phyloP scores from a whole-genome alignment of 2,329 filamentous ascomycete genomes.

The Tolypocladium nubicola region DNA sequence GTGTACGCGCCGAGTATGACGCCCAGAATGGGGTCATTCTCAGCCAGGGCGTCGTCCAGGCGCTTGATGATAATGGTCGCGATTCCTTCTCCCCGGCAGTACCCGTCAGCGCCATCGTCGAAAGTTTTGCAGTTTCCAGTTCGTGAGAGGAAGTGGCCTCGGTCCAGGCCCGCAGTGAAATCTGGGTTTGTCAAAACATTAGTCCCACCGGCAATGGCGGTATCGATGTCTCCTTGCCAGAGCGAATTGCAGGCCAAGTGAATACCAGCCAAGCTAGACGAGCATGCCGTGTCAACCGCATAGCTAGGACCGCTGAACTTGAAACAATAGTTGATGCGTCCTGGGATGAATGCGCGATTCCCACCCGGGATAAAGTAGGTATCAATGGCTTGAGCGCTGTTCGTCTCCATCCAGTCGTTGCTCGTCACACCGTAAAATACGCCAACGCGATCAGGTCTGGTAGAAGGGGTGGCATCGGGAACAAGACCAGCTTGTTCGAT shows the following conservation, averaged over 20 bases:
- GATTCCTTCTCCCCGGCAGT: slow-evolving; percentile 70
- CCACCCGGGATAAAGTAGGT: slow-evolving; percentile 37
- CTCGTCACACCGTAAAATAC: slow-evolving; percentile 68
- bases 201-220: slow-evolving; percentile 67
- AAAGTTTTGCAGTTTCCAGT: slow-evolving; percentile 52
- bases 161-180: slow-evolving; percentile 58
- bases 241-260: slow-evolving; percentile 60
- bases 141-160: slow-evolving; percentile 65
- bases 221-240: slow-evolving; percentile 64
- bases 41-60: slow-evolving; percentile 64
- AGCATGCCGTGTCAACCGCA: slow-evolving; percentile 69
- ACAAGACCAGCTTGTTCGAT: slow-evolving; percentile 58
- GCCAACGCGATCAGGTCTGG: slow-evolving; percentile 41
- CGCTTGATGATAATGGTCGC: slow-evolving; percentile 70
- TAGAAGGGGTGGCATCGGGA: slow-evolving; percentile 51
- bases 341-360: slow-evolving; percentile 21
- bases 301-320: slow-evolving; percentile 1
- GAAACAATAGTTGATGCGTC: neutral
- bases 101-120: slow-evolving; percentile 70
- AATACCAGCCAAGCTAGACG: slow-evolving; percentile 61
- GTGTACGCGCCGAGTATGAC: slow-evolving; percentile 66
- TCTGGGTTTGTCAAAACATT: neutral
- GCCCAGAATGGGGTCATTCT: slow-evolving; percentile 68
- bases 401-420: slow-evolving; percentile 69
- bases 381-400: slow-evolving; percentile 61